These are phyloP conservation scores for Raddia distichophylla DNA, from an alignment of 176 grass and related monocot genomes.

Conservation along the genomic window DNA sequence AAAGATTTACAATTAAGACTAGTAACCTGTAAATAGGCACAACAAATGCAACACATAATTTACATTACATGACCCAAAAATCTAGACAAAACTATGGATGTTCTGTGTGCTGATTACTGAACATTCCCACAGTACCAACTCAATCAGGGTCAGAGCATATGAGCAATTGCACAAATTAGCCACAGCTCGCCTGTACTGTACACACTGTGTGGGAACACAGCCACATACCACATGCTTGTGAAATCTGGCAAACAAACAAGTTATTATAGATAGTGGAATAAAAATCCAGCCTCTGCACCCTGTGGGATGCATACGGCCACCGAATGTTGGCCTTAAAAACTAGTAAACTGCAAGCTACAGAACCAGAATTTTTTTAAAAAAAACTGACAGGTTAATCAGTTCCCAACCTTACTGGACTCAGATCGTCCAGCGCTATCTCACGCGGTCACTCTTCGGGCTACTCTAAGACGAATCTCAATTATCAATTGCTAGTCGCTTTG, in stretches of 20 bases:
- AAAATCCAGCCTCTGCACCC: no score
- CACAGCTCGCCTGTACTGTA: background rate
- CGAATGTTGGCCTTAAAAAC: no score
- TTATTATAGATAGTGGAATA: no score
- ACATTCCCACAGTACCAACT: background rate
- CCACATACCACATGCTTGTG: background rate
- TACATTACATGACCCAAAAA: slow-evolving; percentile 16
- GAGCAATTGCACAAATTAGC: background rate
- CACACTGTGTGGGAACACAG: background rate
- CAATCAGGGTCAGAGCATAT: background rate
- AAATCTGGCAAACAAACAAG: background rate
- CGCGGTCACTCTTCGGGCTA: background rate
- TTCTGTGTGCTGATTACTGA: background rate
- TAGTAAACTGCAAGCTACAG: background rate
- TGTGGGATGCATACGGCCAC: no score
- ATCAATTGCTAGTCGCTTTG: background rate
- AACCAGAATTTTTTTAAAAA: background rate
- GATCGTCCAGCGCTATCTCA: background rate
- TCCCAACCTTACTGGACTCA: background rate
- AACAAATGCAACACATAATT: slow-evolving; percentile 10
- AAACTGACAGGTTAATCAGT: background rate
- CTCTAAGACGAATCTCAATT: slow-evolving; percentile 1
- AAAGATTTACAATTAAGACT: background rate
- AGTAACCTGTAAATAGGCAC: background rate
- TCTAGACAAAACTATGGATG: background rate